A percentile compares a stretch with the other conserved stretches of the same genome.
Conservation (phyloP, 2,329 filamentous ascomycete species). For the Epichloe elymi region DNA sequence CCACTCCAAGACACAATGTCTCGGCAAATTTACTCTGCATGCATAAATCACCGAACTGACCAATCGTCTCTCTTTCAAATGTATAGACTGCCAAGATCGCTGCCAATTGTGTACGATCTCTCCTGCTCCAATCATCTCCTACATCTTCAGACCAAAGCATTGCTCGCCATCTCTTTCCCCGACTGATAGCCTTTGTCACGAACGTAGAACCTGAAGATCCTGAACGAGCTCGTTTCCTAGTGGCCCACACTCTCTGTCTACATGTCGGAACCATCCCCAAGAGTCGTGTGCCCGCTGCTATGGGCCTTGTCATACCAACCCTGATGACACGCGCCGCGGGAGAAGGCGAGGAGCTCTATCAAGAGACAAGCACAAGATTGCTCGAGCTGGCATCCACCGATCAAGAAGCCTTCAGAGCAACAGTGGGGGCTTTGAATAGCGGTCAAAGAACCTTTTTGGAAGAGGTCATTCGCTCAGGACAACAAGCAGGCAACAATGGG, state of each 20-base stretch:
- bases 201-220: constrained; percentile 63
- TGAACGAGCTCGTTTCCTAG: constrained; percentile 56
- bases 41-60: not conserved
- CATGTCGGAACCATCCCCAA: constrained; percentile 42
- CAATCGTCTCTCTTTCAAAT: not conserved
- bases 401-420: constrained; percentile 56
- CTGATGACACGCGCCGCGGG: constrained; percentile 59
- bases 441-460: constrained; percentile 74
- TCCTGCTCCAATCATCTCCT: constrained; percentile 54
- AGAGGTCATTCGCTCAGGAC: constrained; percentile 58
- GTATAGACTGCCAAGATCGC: constrained; percentile 70
- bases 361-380: constrained; percentile 62
- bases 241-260: constrained; percentile 64
- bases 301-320: constrained; percentile 65
- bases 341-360: constrained; percentile 47
- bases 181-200: constrained; percentile 62
- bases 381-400: constrained; percentile 71
- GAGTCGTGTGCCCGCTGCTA: constrained; percentile 42
- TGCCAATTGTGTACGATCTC: constrained; percentile 74
- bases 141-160: constrained; percentile 59
- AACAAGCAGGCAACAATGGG: constrained; percentile 29
- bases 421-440: constrained; percentile 58
- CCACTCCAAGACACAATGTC: not conserved
- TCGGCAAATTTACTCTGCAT: not conserved
- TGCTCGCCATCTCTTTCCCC: constrained; percentile 59